Conservation (phyloP, 768 basidiomycete species). For the Tephrocybe rancida region DNA sequence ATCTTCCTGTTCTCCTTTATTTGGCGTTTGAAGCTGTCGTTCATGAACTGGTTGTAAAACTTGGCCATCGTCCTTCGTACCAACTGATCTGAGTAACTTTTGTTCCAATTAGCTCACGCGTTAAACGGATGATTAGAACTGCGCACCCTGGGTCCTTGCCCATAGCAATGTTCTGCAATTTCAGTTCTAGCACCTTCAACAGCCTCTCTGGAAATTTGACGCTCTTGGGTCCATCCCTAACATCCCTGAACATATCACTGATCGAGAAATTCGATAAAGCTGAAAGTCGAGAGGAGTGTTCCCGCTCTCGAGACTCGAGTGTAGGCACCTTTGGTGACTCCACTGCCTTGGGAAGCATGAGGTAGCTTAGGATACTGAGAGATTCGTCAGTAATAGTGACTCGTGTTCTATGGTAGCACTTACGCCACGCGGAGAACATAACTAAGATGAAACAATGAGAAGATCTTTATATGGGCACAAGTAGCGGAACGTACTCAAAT, state of each 20-base stretch:
- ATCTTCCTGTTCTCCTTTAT: constrained; percentile 98
- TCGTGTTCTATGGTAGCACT: constrained; percentile 26
- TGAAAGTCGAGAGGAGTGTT: constrained; percentile 69
- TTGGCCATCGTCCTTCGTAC: constrained; percentile 89
- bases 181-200: constrained; percentile 87
- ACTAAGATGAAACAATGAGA: constrained; percentile 37
- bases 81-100: constrained; percentile 87
- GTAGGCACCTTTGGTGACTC: constrained; percentile 30
- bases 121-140: neutral
- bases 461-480: constrained; percentile 7
- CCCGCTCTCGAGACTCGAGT: constrained; percentile 54
- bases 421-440: constrained; percentile 86
- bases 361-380: constrained; percentile 69
- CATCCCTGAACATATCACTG: constrained; percentile 81
- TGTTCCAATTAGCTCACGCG: constrained; percentile 2
- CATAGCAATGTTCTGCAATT: constrained; percentile 91
- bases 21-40: constrained; percentile 82
- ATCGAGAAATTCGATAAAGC: constrained; percentile 71
- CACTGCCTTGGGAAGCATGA: constrained; percentile 61
- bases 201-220: constrained; percentile 95
- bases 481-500: constrained; percentile 61
- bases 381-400: constrained; percentile 1
- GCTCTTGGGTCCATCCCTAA: constrained; percentile 76
- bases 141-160: constrained; percentile 88
- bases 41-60: constrained; percentile 89